Conservation (phyloP, 345 rosid species). For the Eucalyptus viminalis region DNA sequence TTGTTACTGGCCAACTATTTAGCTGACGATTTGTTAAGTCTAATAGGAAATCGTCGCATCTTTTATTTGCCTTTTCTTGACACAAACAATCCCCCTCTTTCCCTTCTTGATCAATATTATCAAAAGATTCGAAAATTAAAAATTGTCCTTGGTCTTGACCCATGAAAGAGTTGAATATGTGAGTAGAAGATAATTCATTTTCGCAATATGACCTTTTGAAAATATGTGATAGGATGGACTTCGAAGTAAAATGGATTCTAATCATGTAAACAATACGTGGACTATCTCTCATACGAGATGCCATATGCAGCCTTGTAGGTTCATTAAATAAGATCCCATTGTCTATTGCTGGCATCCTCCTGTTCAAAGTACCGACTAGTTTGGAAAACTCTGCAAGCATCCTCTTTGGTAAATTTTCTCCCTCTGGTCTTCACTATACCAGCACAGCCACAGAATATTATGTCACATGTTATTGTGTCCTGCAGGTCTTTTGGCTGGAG, state of each 20-base stretch:
- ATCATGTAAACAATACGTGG: background rate
- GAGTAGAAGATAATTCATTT: background rate
- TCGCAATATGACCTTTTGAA: background rate
- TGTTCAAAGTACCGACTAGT: conserved; percentile 89
- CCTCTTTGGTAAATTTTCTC: conserved; percentile 55
- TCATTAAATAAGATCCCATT: conserved; percentile 93
- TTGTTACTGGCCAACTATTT: background rate
- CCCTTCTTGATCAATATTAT: background rate
- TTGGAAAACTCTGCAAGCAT: conserved; percentile 91
- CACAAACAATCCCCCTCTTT: background rate
- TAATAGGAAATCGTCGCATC: background rate
- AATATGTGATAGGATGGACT: background rate
- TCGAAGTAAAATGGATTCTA: background rate
- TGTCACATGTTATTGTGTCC: background rate
- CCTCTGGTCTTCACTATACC: background rate
- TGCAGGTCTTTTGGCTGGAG: conserved; percentile 87
- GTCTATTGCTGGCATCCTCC: conserved; percentile 72
- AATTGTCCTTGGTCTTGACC: background rate
- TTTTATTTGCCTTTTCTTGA: background rate
- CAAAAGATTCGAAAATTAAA: background rate
- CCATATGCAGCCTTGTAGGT: conserved; percentile 77
- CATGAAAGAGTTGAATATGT: background rate
- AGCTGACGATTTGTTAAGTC: background rate
- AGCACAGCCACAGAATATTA: background rate
- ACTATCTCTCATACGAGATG: background rate